These are phyloP conservation scores for Mortierella sp. DNA, from an alignment of 371 early-diverging fungal genomes.

Conservation along the genomic window DNA sequence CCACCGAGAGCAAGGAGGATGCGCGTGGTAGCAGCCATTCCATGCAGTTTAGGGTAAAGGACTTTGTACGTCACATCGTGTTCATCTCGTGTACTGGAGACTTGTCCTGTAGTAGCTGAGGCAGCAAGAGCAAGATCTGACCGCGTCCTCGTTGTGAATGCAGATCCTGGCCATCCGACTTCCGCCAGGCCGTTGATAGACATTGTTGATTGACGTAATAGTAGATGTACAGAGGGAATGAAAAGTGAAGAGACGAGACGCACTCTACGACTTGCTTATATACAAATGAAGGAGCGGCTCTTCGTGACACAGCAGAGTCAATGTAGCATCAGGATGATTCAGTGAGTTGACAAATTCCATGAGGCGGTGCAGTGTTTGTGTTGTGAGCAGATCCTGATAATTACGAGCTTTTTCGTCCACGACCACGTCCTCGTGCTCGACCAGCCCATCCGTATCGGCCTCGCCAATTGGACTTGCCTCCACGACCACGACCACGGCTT, in stretches of 20 bases:
- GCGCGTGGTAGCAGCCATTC: slow-evolving; percentile 41
- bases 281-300: no score
- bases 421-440: slow-evolving; percentile 26
- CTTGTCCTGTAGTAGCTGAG: not conserved
- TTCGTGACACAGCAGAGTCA: no score
- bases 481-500: slow-evolving; percentile 9
- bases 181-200: not conserved
- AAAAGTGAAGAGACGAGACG: no score
- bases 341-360: no score
- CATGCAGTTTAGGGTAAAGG: slow-evolving; percentile 40
- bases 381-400: no score
- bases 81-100: not conserved
- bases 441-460: slow-evolving; percentile 7
- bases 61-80: slow-evolving; percentile 20
- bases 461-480: slow-evolving; percentile 1
- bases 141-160: slow-evolving; percentile 26
- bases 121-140: slow-evolving; percentile 19
- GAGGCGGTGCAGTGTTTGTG: no score
- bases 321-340: no score
- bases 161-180: not conserved
- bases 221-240: no score
- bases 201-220: no score
- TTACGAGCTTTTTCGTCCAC: slow-evolving; percentile 14
- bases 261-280: no score
- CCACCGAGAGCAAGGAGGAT: slow-evolving; percentile 35